phyloP scores from a whole-genome alignment of 768 basidiomycete genomes.

The Leucocoprinus leucothites region DNA sequence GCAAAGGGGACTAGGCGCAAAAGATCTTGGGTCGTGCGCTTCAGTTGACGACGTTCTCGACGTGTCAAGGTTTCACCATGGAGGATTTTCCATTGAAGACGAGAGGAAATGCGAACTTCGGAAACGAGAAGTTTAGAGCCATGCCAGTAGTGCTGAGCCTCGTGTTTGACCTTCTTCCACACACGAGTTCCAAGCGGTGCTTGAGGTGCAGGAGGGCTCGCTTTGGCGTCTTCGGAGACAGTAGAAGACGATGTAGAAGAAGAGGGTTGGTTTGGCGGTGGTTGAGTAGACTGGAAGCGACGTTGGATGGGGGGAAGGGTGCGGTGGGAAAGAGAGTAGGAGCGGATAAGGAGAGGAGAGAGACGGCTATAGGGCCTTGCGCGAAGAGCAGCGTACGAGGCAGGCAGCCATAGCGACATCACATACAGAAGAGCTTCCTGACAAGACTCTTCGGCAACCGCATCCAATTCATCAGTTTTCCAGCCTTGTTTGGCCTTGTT shows the following conservation, averaged over 20 bases:
- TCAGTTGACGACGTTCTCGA: constrained; percentile 90
- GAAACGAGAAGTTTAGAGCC: constrained; percentile 92
- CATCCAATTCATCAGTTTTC: background rate
- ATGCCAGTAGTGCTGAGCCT: constrained; percentile 95
- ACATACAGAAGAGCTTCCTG: background rate
- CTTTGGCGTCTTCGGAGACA: constrained; percentile 37
- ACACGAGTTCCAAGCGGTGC: constrained; percentile 53
- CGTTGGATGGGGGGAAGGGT: constrained; percentile 19
- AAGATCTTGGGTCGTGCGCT: constrained; percentile 90
- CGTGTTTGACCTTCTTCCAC: constrained; percentile 95
- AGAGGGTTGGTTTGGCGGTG: constrained; percentile 19
- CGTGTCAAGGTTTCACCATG: constrained; percentile 90
- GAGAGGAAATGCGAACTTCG: constrained; percentile 85
- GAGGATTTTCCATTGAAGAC: constrained; percentile 89
- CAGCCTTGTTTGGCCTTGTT: constrained; percentile 31
- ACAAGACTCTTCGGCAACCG: background rate
- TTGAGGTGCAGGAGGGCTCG: constrained; percentile 46
- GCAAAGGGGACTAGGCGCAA: constrained; percentile 93
- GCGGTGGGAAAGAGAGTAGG: constrained; percentile 23
- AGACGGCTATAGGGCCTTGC: constrained; percentile 35
- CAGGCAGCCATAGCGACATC: constrained; percentile 79
- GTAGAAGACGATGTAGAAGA: constrained; percentile 17
- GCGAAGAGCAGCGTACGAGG: constrained; percentile 37
- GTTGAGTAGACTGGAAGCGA: constrained; percentile 34
- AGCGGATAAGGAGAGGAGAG: constrained; percentile 16